Percentiles rank a stretch among this genome's conserved stretches.
phyloP scores from a whole-genome alignment of 495 filamentous ascomycete species.

The Amorphotheca resinae region DNA sequence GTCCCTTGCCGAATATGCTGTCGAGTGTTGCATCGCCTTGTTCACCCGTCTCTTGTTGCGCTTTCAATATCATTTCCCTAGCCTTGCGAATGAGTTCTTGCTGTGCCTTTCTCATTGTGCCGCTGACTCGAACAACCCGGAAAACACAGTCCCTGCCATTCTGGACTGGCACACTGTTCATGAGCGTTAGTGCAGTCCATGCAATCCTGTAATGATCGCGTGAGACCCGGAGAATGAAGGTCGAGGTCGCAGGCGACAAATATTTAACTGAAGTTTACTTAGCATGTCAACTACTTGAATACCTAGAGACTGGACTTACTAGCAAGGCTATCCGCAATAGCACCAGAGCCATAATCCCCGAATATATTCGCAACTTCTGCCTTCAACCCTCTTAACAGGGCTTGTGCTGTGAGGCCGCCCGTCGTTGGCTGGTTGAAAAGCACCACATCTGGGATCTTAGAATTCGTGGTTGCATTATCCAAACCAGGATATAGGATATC shows the following conservation, averaged over 20 bases:
- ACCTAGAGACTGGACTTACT: conserved; percentile 32
- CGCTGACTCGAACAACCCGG: conserved; percentile 80
- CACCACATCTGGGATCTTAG: conserved; percentile 41
- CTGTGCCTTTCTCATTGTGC: conserved; percentile 86
- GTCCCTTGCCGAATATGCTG: conserved; percentile 28
- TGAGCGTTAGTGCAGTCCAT: conserved; percentile 79
- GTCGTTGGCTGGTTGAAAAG: conserved; percentile 67
- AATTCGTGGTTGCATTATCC: conserved; percentile 25
- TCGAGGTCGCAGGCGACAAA: conserved; percentile 82
- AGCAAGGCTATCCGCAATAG: conserved; percentile 47
- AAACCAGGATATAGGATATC: conserved; percentile 76
- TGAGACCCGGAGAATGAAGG: conserved; percentile 72
- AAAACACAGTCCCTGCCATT: conserved; percentile 55
- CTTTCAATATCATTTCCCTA: conserved; percentile 53
- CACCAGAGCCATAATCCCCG: conserved; percentile 81
- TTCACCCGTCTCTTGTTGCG: conserved; percentile 28
- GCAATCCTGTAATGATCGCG: conserved; percentile 71
- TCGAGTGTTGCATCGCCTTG: conserved; percentile 26
- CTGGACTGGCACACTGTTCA: conserved; percentile 52
- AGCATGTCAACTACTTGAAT: conserved; percentile 7
- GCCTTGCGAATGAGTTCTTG: conserved; percentile 74
- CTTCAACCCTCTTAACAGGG: conserved; percentile 54
- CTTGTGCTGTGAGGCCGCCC: conserved; percentile 45
- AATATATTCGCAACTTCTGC: conserved; percentile 59
- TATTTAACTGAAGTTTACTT: conserved; percentile 61